Conservation (phyloP, 2,329 filamentous ascomycete genomes). For the Gliomastix tumulicola region DNA sequence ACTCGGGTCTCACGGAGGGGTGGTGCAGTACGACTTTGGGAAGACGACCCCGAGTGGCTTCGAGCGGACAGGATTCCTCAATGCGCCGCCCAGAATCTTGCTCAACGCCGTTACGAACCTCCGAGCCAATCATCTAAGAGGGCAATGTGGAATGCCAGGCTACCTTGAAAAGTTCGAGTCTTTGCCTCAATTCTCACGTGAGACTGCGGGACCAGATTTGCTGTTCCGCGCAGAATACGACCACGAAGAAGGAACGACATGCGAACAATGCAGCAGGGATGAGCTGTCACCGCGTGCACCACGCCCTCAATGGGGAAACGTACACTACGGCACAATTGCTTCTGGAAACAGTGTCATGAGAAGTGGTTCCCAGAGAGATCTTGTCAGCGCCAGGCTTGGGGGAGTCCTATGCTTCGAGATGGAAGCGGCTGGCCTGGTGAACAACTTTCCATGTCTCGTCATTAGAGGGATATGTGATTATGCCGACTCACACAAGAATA, state of each 20-base stretch:
- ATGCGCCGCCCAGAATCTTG: neutral
- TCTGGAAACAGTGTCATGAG: constrained; percentile 3
- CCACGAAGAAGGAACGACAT: neutral
- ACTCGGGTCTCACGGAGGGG: constrained; percentile 6
- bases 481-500: constrained; percentile 27
- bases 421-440: constrained; percentile 16
- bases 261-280: constrained; percentile 1
- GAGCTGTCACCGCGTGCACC: neutral
- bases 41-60: constrained; percentile 1
- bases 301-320: neutral
- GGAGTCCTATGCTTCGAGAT: constrained; percentile 17
- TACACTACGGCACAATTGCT: constrained; percentile 4
- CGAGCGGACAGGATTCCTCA: constrained; percentile 1
- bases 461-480: constrained; percentile 29
- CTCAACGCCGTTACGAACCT: neutral
- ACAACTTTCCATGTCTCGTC: constrained; percentile 17
- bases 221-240: constrained; percentile 2
- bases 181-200: no score
- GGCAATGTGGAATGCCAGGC: neutral
- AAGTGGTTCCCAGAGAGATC: neutral
- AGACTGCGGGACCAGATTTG: no score
- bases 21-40: constrained; percentile 6
- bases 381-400: neutral
- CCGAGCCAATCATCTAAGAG: neutral
- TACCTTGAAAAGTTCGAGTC: neutral